A percentile compares a stretch with the other conserved stretches of the same genome.
These are phyloP conservation scores for Fusarium circinatum DNA, from an alignment of 2,329 filamentous ascomycete genomes.

Conservation along the genomic window DNA sequence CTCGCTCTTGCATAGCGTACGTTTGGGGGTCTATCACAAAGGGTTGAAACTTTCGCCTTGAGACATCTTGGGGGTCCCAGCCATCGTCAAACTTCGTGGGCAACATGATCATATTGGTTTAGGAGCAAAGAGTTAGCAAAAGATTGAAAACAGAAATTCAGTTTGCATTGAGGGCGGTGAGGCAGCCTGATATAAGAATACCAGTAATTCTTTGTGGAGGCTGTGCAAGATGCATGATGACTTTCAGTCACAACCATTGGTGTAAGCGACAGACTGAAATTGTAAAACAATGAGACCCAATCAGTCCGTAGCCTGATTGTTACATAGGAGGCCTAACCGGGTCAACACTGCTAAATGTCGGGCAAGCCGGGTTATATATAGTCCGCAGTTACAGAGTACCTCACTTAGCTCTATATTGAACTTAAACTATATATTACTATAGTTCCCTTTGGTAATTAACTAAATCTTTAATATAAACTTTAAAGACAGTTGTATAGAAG, in stretches of 20 bases:
- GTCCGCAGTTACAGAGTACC: accelerated
- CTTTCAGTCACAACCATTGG: neutral
- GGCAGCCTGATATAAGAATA: neutral
- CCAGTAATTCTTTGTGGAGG: neutral
- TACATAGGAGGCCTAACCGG: too few species aligned
- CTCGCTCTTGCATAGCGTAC: accelerated
- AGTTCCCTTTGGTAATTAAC: too few species aligned
- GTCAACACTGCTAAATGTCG: accelerated
- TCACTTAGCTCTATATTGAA: too few species aligned
- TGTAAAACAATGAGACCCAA: neutral
- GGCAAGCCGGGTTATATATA: too few species aligned
- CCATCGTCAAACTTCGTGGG: accelerated
- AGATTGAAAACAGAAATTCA: neutral
- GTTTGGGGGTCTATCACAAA: too few species aligned
- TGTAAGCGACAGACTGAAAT: neutral
- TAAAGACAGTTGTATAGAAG: neutral
- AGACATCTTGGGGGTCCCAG: neutral
- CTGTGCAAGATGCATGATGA: neutral
- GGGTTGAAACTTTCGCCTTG: too few species aligned
- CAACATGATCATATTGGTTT: neutral
- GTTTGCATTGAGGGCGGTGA: neutral
- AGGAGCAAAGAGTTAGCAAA: accelerated
- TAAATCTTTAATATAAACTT: too few species aligned
- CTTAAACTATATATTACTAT: too few species aligned
- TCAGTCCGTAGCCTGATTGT: neutral